Evolutionary conservation across 441 rosid genomes (phyloP).

Genomic region (Erodium moschatum): DNA sequence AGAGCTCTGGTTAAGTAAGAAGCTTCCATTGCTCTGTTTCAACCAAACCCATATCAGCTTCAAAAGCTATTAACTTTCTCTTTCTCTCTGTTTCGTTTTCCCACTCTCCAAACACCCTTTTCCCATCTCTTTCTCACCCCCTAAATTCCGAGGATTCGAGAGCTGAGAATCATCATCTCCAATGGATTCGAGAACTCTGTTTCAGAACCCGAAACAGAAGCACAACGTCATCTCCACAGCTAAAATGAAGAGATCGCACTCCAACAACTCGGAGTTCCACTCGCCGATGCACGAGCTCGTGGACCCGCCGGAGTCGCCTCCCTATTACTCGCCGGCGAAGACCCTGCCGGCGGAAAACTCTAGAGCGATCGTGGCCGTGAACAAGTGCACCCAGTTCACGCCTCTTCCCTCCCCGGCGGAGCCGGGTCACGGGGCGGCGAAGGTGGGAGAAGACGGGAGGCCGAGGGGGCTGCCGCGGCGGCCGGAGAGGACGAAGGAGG

Average conservation of each 20-base stretch:
- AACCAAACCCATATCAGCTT: too few relatives aligned
- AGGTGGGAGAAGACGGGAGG: constrained; percentile 27
- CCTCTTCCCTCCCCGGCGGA: constrained; percentile 10
- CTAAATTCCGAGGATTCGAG: too few relatives aligned
- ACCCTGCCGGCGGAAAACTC: constrained; percentile 12
- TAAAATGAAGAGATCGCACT: constrained; percentile 39
- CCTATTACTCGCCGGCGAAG: constrained; percentile 40
- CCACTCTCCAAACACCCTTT: too few relatives aligned
- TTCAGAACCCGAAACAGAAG: constrained; percentile 16
- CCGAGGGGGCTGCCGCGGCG: constrained; percentile 13
- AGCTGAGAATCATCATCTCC: background rate
- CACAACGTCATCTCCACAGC: background rate
- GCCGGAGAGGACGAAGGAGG: background rate
- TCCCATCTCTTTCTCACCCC: too few relatives aligned
- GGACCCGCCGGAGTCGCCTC: constrained; percentile 51
- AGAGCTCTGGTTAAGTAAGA: background rate
- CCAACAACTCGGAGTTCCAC: constrained; percentile 22
- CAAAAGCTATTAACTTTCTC: too few relatives aligned
- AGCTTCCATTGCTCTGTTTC: background rate
- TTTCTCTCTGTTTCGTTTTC: too few relatives aligned
- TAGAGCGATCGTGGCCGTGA: constrained; percentile 20
- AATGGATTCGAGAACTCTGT: constrained; percentile 3
- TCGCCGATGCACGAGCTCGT: constrained; percentile 66
- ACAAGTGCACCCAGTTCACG: background rate
- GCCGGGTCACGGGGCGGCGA: constrained; percentile 17